Percentiles rank a stretch among this genome's conserved stretches.
These are phyloP conservation scores for Syncephalastrum sp. DNA, from an alignment of 371 early-diverging fungal species.

Conservation along the genomic window DNA sequence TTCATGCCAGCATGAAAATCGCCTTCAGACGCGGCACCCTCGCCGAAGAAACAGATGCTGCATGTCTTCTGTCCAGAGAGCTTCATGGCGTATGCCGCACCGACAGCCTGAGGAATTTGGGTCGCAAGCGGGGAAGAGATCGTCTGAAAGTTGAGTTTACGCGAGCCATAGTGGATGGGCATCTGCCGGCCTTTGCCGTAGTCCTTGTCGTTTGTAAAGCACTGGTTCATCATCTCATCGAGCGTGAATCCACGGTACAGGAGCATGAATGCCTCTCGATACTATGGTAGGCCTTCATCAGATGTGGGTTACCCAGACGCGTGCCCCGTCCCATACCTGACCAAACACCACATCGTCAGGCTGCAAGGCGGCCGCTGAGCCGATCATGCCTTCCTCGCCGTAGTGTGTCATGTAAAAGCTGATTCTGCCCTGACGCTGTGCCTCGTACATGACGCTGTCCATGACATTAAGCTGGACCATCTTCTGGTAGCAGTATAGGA, in stretches of 20 bases:
- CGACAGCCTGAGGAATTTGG: slow-evolving; percentile 98
- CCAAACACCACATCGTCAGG: slow-evolving; percentile 89
- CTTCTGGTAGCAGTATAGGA: slow-evolving; percentile 77
- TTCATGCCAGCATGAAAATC: slow-evolving; percentile 98
- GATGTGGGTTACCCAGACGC: background rate
- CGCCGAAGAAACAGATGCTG: slow-evolving; percentile 95
- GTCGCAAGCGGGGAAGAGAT: slow-evolving; percentile 97
- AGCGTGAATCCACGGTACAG: slow-evolving; percentile 93
- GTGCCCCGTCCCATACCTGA: slow-evolving; percentile 56
- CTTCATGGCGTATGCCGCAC: slow-evolving; percentile 96
- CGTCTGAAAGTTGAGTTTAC: slow-evolving; percentile 87
- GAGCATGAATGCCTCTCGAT: slow-evolving; percentile 93
- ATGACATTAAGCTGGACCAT: slow-evolving; percentile 89
- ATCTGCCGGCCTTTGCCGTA: slow-evolving; percentile 96
- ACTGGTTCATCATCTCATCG: slow-evolving; percentile 94
- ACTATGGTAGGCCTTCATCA: slow-evolving; percentile 45
- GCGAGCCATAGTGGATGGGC: slow-evolving; percentile 96
- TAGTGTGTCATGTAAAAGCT: slow-evolving; percentile 98
- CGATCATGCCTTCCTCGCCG: slow-evolving; percentile 97
- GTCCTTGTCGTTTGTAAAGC: slow-evolving; percentile 88
- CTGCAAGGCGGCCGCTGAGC: slow-evolving; percentile 86
- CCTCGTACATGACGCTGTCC: slow-evolving; percentile 95
- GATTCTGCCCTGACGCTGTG: slow-evolving; percentile 96
- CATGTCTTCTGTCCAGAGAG: slow-evolving; percentile 72
- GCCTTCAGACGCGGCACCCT: slow-evolving; percentile 97